Evolutionary conservation across 2,329 filamentous ascomycete species (phyloP), one percentile per base, ranked within the genome.

Genomic region (Metarhizium guizhouense): DNA sequence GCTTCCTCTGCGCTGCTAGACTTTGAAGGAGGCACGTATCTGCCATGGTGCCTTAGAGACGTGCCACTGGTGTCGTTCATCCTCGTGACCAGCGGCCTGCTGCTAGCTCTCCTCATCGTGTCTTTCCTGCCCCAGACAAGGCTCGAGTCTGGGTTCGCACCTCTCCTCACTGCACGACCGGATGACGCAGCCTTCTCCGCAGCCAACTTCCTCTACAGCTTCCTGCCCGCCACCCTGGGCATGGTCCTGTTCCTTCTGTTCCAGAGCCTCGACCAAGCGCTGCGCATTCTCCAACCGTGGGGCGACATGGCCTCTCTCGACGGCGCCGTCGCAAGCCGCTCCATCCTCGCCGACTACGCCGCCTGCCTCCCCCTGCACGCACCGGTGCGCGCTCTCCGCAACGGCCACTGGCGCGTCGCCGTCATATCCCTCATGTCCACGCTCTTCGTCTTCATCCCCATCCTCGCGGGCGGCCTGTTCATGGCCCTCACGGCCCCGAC

Each of bases 131-230:
- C 86, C 43, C 75, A 78, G 6, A 84, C 81, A 8, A 79, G 81
- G 11, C 77, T 95, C 34, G 72, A 80, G 42, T 68, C 76, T 7
- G 92, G 91, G 8, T 96, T 95, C 68, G 69, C 78, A 6, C 90
- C 92, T 2, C 74, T 78, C 6, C 74, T 96, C 1, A 73, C 77
- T 10, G 83, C 86, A 0, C 74, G 76, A 3, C 83, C 89, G 1
- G 74, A 79, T 3, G 64, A 71, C 0, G 75, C 75, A 30, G 88
- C 87, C 18, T 96, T 95, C 70, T 95, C 90, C 1, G 77, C 88
- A 0, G 89, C 90, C 52, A 90, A 96, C 70, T 96, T 96, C 72
- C 73, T 96, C 52, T 96, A 91, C 74, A 84, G 82, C 58, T 90
- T 92, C 69, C 55, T 92, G 25, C 88, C 88, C 0, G 82, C 85